phyloP scores from a whole-genome alignment of 2,329 filamentous ascomycete genomes.

The Claviceps sp. region DNA sequence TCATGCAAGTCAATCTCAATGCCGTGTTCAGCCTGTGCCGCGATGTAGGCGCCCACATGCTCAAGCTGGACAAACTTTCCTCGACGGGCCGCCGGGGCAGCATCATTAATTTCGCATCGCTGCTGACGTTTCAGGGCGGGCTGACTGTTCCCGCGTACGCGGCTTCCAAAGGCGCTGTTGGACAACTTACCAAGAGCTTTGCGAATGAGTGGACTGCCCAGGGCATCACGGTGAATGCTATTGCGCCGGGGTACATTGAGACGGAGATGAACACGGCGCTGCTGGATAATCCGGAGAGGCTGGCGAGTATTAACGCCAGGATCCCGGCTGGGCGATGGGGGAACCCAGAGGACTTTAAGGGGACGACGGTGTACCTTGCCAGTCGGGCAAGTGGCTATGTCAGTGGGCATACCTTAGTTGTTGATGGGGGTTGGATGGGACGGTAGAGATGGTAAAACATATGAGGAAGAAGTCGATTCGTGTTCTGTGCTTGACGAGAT shows the following conservation, averaged over 20 bases:
- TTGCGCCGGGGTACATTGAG: conserved; percentile 79
- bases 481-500: not conserved
- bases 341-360: conserved; percentile 75
- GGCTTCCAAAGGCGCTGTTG: conserved; percentile 72
- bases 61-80: conserved; percentile 32
- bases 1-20: conserved; percentile 78
- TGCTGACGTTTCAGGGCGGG: conserved; percentile 76
- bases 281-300: conserved; percentile 55
- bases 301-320: conserved; percentile 60
- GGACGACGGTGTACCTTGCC: conserved; percentile 63
- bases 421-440: conserved; percentile 92
- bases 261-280: conserved; percentile 92
- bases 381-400: conserved; percentile 69
- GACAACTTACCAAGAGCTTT: conserved; percentile 72
- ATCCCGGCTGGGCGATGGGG: conserved; percentile 84
- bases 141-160: conserved; percentile 82
- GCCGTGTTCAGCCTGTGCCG: conserved; percentile 68
- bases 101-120: conserved; percentile 74
- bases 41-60: conserved; percentile 69
- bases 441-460: conserved; percentile 30
- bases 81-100: conserved; percentile 46
- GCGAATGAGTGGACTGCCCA: conserved; percentile 75
- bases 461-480: not conserved
- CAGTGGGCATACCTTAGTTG: conserved; percentile 66
- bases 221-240: conserved; percentile 74